Evolutionary conservation across 1,284 basidiomycete species (phyloP).

Genomic region (Cutaneotrichosporon sp.): DNA sequence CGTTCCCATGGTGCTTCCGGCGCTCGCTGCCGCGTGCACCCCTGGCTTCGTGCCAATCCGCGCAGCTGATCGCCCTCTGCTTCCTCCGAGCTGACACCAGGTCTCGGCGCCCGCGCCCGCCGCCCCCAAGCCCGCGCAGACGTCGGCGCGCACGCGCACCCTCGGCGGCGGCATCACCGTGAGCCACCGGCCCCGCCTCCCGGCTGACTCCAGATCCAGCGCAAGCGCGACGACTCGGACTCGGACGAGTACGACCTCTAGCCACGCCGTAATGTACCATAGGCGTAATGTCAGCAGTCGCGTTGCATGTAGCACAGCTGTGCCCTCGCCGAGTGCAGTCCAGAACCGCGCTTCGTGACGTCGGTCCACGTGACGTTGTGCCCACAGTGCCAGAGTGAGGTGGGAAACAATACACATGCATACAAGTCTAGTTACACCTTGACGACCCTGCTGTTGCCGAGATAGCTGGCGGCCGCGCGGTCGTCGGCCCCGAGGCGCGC

Average conservation of each 20-base stretch:
- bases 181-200: slow-evolving; percentile 16
- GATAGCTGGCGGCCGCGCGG: neutral
- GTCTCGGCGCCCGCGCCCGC: slow-evolving; percentile 42
- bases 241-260: slow-evolving; percentile 54
- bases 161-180: slow-evolving; percentile 52
- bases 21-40: too few relatives aligned
- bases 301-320: too few relatives aligned
- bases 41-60: too few relatives aligned
- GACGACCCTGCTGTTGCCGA: too few relatives aligned
- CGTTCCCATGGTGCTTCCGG: too few relatives aligned
- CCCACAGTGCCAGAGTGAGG: too few relatives aligned
- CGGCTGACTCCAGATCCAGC: slow-evolving; percentile 43
- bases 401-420: too few relatives aligned
- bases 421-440: too few relatives aligned
- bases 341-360: too few relatives aligned
- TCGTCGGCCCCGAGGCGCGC: slow-evolving; percentile 2
- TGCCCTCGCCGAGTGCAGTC: too few relatives aligned
- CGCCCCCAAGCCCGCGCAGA: slow-evolving; percentile 31
- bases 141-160: slow-evolving; percentile 41
- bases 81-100: slow-evolving; percentile 33
- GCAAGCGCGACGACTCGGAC: slow-evolving; percentile 53
- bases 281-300: slow-evolving; percentile 9
- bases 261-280: neutral
- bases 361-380: too few relatives aligned
- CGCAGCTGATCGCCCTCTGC: too few relatives aligned